Evolutionary conservation across 805 yeast genomes (phyloP).

Genomic region (Pichia eremophila): DNA sequence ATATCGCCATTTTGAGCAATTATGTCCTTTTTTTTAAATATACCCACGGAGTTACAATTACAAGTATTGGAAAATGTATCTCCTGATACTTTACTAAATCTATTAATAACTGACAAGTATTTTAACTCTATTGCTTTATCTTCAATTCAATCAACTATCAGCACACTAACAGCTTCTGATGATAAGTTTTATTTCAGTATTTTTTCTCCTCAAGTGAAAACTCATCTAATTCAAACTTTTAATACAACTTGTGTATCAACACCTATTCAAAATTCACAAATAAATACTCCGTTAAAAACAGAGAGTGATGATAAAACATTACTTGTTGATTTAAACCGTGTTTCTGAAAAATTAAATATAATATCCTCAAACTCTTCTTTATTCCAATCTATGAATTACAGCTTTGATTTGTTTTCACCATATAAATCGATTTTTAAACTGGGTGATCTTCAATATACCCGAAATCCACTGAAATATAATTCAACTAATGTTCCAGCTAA

Average conservation of each 20-base stretch:
- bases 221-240: conserved; percentile 15
- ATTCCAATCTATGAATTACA: neutral
- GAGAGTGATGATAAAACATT: neutral
- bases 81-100: conserved; percentile 7
- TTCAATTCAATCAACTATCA: neutral
- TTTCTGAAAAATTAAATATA: conserved; percentile 7
- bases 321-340: conserved; percentile 8
- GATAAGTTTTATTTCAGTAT: conserved; percentile 12
- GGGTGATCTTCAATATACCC: conserved; percentile 13
- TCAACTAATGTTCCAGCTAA: neutral
- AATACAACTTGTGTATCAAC: conserved; percentile 15
- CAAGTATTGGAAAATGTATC: conserved; percentile 11
- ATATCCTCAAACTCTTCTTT: neutral
- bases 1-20: neutral
- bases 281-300: too few relatives aligned
- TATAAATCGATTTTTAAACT: conserved; percentile 10
- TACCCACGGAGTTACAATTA: conserved; percentile 20
- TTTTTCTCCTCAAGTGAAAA: conserved; percentile 22
- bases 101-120: conserved; percentile 6
- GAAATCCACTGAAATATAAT: conserved; percentile 15
- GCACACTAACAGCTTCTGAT: neutral
- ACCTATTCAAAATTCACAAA: neutral
- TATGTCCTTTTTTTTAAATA: neutral
- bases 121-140: conserved; percentile 6
- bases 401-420: neutral